These are phyloP conservation scores for Lipomyces yamadae DNA, from an alignment of 805 yeast genomes.

Conservation along the genomic window DNA sequence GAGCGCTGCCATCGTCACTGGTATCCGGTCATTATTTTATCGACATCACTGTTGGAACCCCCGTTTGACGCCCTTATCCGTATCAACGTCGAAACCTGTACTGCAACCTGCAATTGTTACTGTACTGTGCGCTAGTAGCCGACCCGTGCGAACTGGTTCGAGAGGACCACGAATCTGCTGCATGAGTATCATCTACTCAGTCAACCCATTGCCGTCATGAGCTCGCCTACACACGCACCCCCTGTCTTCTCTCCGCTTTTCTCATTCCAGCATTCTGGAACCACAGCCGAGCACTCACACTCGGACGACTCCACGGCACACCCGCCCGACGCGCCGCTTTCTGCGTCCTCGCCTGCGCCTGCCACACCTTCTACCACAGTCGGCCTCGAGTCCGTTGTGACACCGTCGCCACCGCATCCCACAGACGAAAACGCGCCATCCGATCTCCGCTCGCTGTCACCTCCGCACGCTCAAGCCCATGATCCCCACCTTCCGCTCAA, in stretches of 20 bases:
- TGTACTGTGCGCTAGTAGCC: background rate
- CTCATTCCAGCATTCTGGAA: conserved; percentile 17
- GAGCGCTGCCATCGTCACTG: background rate
- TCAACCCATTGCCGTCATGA: background rate
- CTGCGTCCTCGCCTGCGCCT: conserved; percentile 2
- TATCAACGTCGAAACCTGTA: background rate
- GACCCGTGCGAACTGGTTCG: background rate
- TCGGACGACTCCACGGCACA: conserved; percentile 15
- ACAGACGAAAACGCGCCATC: conserved; percentile 11
- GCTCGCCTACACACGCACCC: conserved; percentile 15
- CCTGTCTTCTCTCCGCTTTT: conserved; percentile 24
- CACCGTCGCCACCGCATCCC: conserved; percentile 1
- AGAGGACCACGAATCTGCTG: background rate
- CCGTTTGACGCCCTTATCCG: background rate
- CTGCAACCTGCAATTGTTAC: background rate
- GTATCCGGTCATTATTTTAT: background rate
- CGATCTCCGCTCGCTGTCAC: conserved; percentile 13
- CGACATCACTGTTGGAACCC: background rate
- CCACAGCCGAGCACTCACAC: conserved; percentile 1
- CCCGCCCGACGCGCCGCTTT: conserved; percentile 16
- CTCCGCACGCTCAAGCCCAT: background rate
- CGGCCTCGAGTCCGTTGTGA: conserved; percentile 2
- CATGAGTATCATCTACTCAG: background rate
- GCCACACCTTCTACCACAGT: conserved; percentile 1
- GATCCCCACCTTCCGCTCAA: conserved; percentile 29